Evolutionary conservation across 805 yeast species (phyloP).

Genomic region (Yarrowia yakushimensis): DNA sequence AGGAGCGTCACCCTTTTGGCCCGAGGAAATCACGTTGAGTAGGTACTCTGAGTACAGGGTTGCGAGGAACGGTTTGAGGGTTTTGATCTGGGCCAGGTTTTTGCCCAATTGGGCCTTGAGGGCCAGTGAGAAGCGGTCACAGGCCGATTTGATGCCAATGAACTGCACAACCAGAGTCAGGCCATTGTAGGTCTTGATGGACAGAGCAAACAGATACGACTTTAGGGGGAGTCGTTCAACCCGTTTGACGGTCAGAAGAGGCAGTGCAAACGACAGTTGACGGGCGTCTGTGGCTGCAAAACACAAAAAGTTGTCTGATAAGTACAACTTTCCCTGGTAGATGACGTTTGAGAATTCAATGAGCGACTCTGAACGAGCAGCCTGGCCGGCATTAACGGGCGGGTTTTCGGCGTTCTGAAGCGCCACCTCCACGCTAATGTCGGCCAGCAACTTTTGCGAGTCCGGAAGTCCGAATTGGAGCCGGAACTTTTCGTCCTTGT

Average conservation of each 20-base stretch:
- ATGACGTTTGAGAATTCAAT: slow-evolving; percentile 26
- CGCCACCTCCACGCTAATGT: slow-evolving; percentile 61
- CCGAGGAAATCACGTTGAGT: slow-evolving; percentile 42
- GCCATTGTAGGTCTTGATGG: slow-evolving; percentile 65
- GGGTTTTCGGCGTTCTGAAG: slow-evolving; percentile 30
- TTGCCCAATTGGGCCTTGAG: slow-evolving; percentile 59
- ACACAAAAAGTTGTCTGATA: slow-evolving; percentile 72
- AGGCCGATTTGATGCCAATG: slow-evolving; percentile 71
- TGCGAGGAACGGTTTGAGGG: slow-evolving; percentile 59
- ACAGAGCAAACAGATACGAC: slow-evolving; percentile 71
- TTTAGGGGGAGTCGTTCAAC: slow-evolving; percentile 82
- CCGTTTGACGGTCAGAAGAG: slow-evolving; percentile 72
- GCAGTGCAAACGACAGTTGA: slow-evolving; percentile 65
- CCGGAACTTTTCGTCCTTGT: slow-evolving; percentile 70
- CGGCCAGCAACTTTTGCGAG: slow-evolving; percentile 60
- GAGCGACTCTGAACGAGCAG: slow-evolving; percentile 29
- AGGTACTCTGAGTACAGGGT: slow-evolving; percentile 84
- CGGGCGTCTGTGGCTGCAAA: slow-evolving; percentile 70
- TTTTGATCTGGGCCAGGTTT: slow-evolving; percentile 58
- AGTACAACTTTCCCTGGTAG: slow-evolving; percentile 51
- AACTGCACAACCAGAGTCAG: slow-evolving; percentile 63
- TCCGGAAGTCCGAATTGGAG: slow-evolving; percentile 67
- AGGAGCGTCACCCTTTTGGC: slow-evolving; percentile 23
- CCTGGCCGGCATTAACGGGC: slow-evolving; percentile 27
- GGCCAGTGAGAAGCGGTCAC: slow-evolving; percentile 73